These are phyloP conservation scores for Rheum nobile DNA, from an alignment of 148 eudicot species.

Conservation along the genomic window DNA sequence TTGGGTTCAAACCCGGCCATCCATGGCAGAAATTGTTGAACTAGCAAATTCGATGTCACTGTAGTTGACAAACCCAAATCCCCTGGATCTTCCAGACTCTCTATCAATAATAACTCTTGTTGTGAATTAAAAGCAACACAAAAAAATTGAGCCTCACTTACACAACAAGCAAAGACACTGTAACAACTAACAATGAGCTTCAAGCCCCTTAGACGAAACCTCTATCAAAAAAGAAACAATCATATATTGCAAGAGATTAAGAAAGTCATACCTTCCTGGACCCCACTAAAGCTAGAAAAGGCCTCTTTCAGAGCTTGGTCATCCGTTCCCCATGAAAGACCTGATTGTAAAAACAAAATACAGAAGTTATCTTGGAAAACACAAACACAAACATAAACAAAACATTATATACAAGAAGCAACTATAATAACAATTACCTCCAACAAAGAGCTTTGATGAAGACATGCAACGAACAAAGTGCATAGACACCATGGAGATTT, in stretches of 20 bases:
- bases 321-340: constrained; percentile 30
- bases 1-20: constrained; percentile 26
- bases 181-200: neutral
- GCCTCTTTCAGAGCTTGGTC: constrained; percentile 32
- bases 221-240: neutral
- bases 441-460: constrained; percentile 43
- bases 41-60: constrained; percentile 25
- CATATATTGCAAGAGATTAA: neutral
- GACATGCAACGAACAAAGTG: constrained; percentile 37
- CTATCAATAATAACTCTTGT: constrained; percentile 35
- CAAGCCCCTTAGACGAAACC: no score
- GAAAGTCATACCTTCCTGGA: constrained; percentile 28
- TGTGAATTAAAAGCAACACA: constrained; percentile 10
- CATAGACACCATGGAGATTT: constrained; percentile 15
- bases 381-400: neutral
- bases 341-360: constrained; percentile 2
- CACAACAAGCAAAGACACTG: neutral
- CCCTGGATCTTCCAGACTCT: constrained; percentile 34
- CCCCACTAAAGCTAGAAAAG: constrained; percentile 35
- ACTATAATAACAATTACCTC: constrained; percentile 24
- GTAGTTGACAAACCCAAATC: constrained; percentile 37
- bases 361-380: neutral
- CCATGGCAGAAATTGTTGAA: constrained; percentile 26
- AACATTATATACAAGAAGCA: neutral
- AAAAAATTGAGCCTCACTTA: neutral